Percentiles rank a stretch among this genome's conserved stretches.
These are phyloP conservation scores for Parietaria judaica DNA, from an alignment of 306 rosid genomes.

Conservation along the genomic window DNA sequence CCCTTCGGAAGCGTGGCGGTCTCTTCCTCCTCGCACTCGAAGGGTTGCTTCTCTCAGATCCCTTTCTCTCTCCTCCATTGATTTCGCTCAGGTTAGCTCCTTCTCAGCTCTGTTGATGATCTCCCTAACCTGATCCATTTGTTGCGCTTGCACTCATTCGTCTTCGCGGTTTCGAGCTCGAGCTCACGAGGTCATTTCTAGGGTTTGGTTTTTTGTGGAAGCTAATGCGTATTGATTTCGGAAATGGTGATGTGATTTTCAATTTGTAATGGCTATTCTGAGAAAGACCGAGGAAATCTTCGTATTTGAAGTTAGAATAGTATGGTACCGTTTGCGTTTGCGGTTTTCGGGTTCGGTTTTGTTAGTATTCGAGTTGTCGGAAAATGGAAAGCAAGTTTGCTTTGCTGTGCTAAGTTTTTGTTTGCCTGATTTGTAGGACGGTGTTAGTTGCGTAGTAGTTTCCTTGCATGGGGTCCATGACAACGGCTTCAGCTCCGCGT, in stretches of 20 bases:
- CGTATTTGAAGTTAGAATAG: no score
- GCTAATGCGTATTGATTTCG: background rate
- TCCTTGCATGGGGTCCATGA: slow-evolving; percentile 76
- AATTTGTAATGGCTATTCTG: no score
- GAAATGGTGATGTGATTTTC: background rate
- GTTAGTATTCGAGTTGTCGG: no score
- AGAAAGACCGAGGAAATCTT: no score
- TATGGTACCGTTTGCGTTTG: no score
- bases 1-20: slow-evolving; percentile 39
- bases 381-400: no score
- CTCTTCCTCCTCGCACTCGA: background rate
- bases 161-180: background rate
- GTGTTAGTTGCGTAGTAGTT: slow-evolving; percentile 5
- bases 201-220: slow-evolving; percentile 12
- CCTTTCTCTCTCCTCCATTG: background rate
- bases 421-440: no score
- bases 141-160: background rate
- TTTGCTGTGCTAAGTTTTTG: no score
- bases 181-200: slow-evolving; percentile 3
- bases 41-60: slow-evolving; percentile 18
- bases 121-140: background rate
- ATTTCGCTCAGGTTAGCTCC: slow-evolving; percentile 20
- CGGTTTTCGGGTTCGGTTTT: no score
- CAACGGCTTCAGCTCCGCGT: slow-evolving; percentile 72
- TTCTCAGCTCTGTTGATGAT: background rate